Percentiles rank a stretch among this genome's conserved stretches.
Conservation (phyloP, 371 early-diverging fungal species). For the Mortierella sp. region DNA sequence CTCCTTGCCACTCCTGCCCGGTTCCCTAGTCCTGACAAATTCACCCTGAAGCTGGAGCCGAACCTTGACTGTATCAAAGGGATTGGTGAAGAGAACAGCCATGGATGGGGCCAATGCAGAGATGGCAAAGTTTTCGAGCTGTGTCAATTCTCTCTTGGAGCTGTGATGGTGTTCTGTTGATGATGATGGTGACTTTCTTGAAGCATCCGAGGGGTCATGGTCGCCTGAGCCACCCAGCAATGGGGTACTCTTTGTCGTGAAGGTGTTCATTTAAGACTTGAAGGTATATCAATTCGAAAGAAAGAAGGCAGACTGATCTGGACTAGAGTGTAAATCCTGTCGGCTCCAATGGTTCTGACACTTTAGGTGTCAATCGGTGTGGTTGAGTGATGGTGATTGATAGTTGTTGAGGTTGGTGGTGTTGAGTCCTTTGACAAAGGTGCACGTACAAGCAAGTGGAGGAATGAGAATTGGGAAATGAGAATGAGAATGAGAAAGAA, state of each 20-base stretch:
- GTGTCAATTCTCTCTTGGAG: conserved; percentile 47
- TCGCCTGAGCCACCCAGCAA: conserved; percentile 45
- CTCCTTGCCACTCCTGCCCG: conserved; percentile 55
- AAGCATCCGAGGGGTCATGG: conserved; percentile 15
- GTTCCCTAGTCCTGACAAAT: conserved; percentile 53
- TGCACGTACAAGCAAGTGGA: not conserved
- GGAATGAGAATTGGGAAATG: conserved; percentile 1
- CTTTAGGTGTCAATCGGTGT: not conserved
- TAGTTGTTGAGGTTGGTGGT: not conserved
- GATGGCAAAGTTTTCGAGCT: conserved; percentile 64
- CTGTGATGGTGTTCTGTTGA: not conserved
- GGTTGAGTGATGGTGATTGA: not conserved
- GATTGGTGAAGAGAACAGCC: conserved; percentile 78
- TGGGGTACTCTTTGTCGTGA: conserved; percentile 57
- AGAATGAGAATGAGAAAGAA: not conserved
- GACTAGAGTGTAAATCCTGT: conserved; percentile 1
- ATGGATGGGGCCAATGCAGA: conserved; percentile 68
- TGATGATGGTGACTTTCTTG: conserved; percentile 5
- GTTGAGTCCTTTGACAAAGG: not conserved
- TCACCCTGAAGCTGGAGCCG: conserved; percentile 76
- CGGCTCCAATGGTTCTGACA: too few species aligned
- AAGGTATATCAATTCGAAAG: not conserved
- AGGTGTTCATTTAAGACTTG: conserved; percentile 42
- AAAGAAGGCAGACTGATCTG: conserved; percentile 2
- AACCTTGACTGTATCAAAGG: conserved; percentile 77